Conservation (phyloP, 1,284 basidiomycete genomes). For the Sporisorium scitamineum region DNA sequence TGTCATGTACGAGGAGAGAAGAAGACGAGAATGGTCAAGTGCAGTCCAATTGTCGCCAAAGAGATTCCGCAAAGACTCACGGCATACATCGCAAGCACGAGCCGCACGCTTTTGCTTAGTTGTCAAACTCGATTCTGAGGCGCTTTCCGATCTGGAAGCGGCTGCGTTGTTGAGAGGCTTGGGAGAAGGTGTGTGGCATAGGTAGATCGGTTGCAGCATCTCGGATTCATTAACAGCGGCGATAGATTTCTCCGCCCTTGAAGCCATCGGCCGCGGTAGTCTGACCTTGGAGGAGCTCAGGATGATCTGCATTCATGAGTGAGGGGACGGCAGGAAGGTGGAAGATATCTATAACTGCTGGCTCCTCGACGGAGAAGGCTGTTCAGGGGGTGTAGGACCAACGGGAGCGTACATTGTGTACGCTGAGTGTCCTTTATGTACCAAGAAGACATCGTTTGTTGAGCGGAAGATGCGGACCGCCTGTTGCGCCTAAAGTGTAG, state of each 20-base stretch:
- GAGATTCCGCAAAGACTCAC: slow-evolving; percentile 15
- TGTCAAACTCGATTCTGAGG: neutral
- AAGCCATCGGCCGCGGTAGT: neutral
- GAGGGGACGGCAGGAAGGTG: neutral
- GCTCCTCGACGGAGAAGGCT: neutral
- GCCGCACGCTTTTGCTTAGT: slow-evolving; percentile 12
- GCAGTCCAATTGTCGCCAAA: neutral
- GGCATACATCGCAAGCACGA: slow-evolving; percentile 40
- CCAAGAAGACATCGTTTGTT: neutral
- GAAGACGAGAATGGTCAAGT: neutral
- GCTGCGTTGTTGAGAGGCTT: neutral
- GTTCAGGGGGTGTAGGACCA: neutral
- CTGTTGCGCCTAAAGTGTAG: neutral
- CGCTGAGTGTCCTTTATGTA: neutral
- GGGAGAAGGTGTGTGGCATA: slow-evolving; percentile 18
- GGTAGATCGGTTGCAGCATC: slow-evolving; percentile 9
- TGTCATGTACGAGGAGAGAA: neutral
- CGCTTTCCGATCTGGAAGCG: neutral
- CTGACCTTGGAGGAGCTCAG: neutral
- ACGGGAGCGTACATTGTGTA: neutral
- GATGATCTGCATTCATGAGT: neutral
- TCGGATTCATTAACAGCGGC: neutral
- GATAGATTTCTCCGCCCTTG: neutral
- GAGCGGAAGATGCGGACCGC: neutral
- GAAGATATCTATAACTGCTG: neutral